phyloP scores from a whole-genome alignment of 2,329 filamentous ascomycete genomes.

The Microdochium bolleyi region DNA sequence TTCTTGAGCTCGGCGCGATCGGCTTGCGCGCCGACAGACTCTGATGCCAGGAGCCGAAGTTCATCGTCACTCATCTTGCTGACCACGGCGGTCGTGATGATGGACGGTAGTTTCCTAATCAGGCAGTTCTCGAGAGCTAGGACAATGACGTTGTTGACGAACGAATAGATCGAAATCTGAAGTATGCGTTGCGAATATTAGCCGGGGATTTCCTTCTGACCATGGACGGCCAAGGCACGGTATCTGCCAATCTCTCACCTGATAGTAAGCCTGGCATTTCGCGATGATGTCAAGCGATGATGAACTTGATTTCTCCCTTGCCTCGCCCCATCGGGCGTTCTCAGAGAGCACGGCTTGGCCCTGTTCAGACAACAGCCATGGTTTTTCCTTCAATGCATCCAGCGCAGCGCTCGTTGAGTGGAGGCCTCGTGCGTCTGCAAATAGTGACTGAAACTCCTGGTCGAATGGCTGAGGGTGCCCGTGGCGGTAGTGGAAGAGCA shows the following conservation, averaged over 20 bases:
- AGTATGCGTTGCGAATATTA: constrained; percentile 1
- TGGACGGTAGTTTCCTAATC: constrained; percentile 20
- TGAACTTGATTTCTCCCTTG: constrained; percentile 18
- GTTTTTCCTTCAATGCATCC: constrained; percentile 8
- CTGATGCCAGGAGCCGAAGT: constrained; percentile 14
- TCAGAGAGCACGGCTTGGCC: constrained; percentile 8
- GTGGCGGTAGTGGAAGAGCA: constrained; percentile 26
- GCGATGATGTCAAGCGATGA: constrained; percentile 30
- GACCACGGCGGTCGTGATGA: constrained; percentile 21
- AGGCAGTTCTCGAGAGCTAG: constrained; percentile 28
- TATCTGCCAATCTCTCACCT: constrained; percentile 17
- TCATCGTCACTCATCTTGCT: constrained; percentile 19
- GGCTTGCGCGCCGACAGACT: constrained; percentile 12
- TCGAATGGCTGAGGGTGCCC: constrained; percentile 25
- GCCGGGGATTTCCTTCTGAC: not conserved
- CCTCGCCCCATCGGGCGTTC: not conserved
- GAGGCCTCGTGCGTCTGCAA: constrained; percentile 7
- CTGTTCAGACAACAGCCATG: constrained; percentile 13
- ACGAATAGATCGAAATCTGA: constrained; percentile 18
- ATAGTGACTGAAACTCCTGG: constrained; percentile 16
- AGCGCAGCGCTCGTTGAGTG: constrained; percentile 7
- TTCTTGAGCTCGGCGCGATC: constrained; percentile 11
- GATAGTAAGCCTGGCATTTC: constrained; percentile 34
- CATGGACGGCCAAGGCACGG: not conserved
- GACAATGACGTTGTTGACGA: constrained; percentile 25